phyloP scores from a whole-genome alignment of 441 rosid genomes.

The Euphorbia celastroides region DNA sequence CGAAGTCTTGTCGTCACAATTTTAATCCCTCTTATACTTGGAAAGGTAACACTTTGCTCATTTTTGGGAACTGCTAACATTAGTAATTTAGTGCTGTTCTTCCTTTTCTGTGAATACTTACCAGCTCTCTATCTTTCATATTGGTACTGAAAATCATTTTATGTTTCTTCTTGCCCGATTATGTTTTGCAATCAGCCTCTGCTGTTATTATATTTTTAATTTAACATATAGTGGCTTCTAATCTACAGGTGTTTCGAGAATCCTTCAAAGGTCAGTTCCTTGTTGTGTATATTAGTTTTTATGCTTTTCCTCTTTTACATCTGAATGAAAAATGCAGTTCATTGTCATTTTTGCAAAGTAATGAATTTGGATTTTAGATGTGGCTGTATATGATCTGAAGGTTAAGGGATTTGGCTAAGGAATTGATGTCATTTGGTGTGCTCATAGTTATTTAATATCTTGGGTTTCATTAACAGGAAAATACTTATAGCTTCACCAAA shows the following conservation, averaged over 20 bases:
- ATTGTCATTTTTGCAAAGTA: not conserved
- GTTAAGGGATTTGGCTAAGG: not conserved
- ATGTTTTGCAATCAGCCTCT: too few species aligned
- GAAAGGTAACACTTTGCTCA: conserved; percentile 56
- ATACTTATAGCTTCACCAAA: not conserved
- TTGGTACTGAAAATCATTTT: not conserved
- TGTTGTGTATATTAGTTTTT: conserved; percentile 4
- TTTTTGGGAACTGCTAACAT: conserved; percentile 1
- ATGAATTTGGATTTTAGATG: not conserved
- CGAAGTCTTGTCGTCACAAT: conserved; percentile 72
- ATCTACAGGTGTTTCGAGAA: conserved; percentile 68
- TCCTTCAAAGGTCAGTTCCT: conserved; percentile 61
- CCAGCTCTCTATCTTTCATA: not conserved
- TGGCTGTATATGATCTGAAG: not conserved
- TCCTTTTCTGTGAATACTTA: not conserved
- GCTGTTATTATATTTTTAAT: not conserved
- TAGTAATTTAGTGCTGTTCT: not conserved
- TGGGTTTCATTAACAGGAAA: not conserved
- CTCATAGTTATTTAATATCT: not conserved
- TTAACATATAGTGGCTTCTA: conserved; percentile 19
- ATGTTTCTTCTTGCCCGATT: not conserved
- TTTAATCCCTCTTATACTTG: conserved; percentile 67
- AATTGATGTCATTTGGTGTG: not conserved
- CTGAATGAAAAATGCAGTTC: not conserved
- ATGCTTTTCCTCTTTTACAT: conserved; percentile 1